phyloP scores from a whole-genome alignment of 1,139 yeast genomes.

The Lipomyces yarrowii region DNA sequence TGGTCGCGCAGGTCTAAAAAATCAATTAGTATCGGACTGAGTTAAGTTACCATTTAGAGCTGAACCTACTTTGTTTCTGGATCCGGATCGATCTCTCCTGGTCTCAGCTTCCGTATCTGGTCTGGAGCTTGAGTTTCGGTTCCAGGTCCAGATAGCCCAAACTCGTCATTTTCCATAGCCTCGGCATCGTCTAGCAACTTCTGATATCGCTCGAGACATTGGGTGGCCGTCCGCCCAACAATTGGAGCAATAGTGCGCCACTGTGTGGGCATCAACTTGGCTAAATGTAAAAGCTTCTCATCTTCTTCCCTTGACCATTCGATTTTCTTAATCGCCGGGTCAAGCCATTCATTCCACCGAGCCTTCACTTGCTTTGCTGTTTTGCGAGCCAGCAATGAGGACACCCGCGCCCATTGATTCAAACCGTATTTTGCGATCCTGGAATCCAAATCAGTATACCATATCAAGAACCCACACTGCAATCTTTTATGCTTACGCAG shows the following conservation, averaged over 20 bases:
- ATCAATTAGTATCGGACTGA: neutral
- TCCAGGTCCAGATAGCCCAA: slow-evolving; percentile 57
- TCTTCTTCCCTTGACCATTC: slow-evolving; percentile 83
- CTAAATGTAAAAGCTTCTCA: slow-evolving; percentile 65
- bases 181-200: slow-evolving; percentile 63
- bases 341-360: slow-evolving; percentile 88
- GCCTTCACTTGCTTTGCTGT: slow-evolving; percentile 92
- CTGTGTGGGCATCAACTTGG: slow-evolving; percentile 80
- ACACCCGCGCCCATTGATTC: slow-evolving; percentile 92
- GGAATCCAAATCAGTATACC: neutral
- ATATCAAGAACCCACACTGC: neutral
- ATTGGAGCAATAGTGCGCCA: slow-evolving; percentile 88
- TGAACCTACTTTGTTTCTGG: slow-evolving; percentile 62
- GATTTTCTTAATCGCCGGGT: slow-evolving; percentile 65
- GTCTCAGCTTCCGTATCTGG: slow-evolving; percentile 32
- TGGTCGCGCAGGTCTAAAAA: slow-evolving; percentile 64
- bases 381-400: slow-evolving; percentile 81
- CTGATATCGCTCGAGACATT: slow-evolving; percentile 87
- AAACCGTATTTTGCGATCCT: slow-evolving; percentile 80
- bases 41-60: neutral
- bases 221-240: slow-evolving; percentile 83
- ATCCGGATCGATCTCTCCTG: slow-evolving; percentile 64
- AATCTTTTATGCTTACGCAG: slow-evolving; percentile 53
- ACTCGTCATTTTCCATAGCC: slow-evolving; percentile 43
- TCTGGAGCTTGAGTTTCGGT: slow-evolving; percentile 50